Evolutionary conservation across 106 monocot genomes (phyloP), one percentile per base, ranked within the genome.

Genomic region (Ottelia alismoides): DNA sequence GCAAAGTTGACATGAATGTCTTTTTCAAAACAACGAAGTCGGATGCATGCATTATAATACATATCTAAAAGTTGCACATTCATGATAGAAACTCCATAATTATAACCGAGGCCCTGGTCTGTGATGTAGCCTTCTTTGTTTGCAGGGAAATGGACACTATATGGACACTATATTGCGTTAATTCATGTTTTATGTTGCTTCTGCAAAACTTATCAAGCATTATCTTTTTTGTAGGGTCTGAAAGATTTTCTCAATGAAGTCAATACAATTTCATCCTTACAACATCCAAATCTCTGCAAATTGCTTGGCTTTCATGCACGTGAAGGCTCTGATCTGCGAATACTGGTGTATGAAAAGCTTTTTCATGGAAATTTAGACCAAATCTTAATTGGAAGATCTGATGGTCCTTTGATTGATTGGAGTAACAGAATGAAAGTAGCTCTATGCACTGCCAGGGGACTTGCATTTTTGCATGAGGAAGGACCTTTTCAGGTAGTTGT

Each of bases 401-500:
- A 79, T 49, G 73, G 78, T 14, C 89, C 79, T 51, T 59, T 65
- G 18, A 82, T 98, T 60, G 96, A 90, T 56, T 98, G 96, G 96
- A 67, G 57, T 48, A 72, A 76, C 11, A 65, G 96, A 22, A 74
- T 98, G 57, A 98, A 90, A 61, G 68, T 98, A 24, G 89, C 89
- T 4, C 56, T 98, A 1, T 85, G 66, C 58, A 82, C 96, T 71
- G 89, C 89, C 22, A 61, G 56, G 20, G 96, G 89, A 18, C 85
- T 98, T 55, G 82, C 77, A 30, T 90, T 81, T 67, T 70, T 98
- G 74, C 96, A 90, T 53, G 96, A 98, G 59, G 96, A 98, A 67
- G 96, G 89, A 10, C 96, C 96, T 52, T 90, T 90, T 57, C 96
- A 90, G 85, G 96, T 96, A n/a, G 16, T 63, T 30, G 12, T 3